Evolutionary conservation across 345 rosid species (phyloP).

Genomic region (Gossypium longicalyx): DNA sequence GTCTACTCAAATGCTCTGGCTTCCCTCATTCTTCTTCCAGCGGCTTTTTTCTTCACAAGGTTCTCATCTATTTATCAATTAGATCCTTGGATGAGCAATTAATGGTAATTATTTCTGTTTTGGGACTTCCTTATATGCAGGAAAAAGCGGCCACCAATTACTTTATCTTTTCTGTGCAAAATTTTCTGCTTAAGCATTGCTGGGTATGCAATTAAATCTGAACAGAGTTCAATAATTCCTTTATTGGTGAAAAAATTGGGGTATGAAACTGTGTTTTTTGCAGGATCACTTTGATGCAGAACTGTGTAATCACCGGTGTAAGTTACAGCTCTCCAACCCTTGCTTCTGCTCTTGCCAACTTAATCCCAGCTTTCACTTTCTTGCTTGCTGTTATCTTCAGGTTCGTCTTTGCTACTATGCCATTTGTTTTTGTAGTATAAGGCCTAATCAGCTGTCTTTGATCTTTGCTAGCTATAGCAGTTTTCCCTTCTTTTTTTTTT

Average conservation of each 20-base stretch:
- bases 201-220: slow-evolving; percentile 30
- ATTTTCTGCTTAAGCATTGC: slow-evolving; percentile 41
- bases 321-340: slow-evolving; percentile 56
- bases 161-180: slow-evolving; percentile 37
- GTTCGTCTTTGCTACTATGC: slow-evolving; percentile 20
- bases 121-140: slow-evolving; percentile 16
- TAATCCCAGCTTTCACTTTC: slow-evolving; percentile 54
- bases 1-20: slow-evolving; percentile 43
- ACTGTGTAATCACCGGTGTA: slow-evolving; percentile 42
- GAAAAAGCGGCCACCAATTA: slow-evolving; percentile 34
- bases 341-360: slow-evolving; percentile 42
- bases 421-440: background rate
- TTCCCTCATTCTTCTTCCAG: slow-evolving; percentile 32
- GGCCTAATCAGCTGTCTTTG: background rate
- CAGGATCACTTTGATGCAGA: slow-evolving; percentile 50
- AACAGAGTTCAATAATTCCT: background rate
- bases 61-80: background rate
- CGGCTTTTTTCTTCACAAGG: slow-evolving; percentile 30
- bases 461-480: background rate
- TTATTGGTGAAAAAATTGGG: background rate
- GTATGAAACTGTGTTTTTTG: slow-evolving; percentile 10
- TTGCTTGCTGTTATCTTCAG: slow-evolving; percentile 56
- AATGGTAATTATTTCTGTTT: background rate
- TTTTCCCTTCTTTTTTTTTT: background rate
- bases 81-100: background rate